Base-by-base conservation (phyloP, 148 eudicot genomes). In the Cornus florida region DNA sequence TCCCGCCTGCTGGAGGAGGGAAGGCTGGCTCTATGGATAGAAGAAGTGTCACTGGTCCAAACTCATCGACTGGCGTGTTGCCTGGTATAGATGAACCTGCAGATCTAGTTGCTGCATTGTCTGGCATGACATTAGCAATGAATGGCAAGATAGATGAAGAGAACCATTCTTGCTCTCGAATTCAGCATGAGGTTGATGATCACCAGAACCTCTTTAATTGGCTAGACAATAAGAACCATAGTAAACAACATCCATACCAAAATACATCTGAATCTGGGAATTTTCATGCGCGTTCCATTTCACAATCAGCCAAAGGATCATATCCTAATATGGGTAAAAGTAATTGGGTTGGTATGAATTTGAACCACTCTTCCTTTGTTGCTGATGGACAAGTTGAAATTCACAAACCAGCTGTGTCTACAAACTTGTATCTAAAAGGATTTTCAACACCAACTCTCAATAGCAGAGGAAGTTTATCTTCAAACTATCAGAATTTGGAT, bases 1-100 rank as follows among this genome's bases (percentile, higher is more conserved):
- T 92, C 72, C 92, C 92, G 9, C 76, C 90, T 57, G 92, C 83
- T 78, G 91, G 87, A 38, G 97, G 83, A 70, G 92, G 92, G 10
- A 88, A 88, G 85, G 77, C 75, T 43, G 82, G 81, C 73, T 85
- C 91, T 39, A 80, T 85, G 81, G 93, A 92, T 57, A 90, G 86
- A 84, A 90, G 90, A 84, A 84, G 76, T 79, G 65, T 86, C 20
- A 78, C 81, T 60, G 84, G 84, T 74, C 86, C 91, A 70, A 86
- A 77, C 60, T 78, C 87, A 24, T 80, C 84, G 43, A 81, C 82
- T 82, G 86, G 81, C 57, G 78, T 81, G 68, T 85, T 84, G 20
- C 69, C 78, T 79, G 83, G 86, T 73, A 82, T 78, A 60, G 62
- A 71, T 81, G 83, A 85, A 76, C 67, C 86, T 76, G 82, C 82